phyloP scores from a whole-genome alignment of 1,284 basidiomycete genomes.

The Polyporus tsugae region DNA sequence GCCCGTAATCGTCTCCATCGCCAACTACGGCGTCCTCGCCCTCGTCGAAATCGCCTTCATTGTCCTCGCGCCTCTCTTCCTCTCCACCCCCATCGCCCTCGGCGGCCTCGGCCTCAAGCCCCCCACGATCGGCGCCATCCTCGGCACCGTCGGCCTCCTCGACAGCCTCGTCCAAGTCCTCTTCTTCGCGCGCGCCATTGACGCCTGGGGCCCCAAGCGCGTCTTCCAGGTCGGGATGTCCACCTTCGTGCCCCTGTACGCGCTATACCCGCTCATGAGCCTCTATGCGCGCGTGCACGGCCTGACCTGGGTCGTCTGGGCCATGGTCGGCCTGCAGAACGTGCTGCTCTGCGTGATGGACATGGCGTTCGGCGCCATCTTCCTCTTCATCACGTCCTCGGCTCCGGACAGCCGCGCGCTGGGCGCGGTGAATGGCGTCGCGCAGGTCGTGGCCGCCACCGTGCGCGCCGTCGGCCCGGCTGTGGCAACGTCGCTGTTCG shows the following conservation, averaged over 20 bases:
- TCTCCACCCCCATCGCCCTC: constrained; percentile 69
- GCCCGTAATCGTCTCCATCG: constrained; percentile 65
- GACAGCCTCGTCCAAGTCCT: constrained; percentile 68
- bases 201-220: constrained; percentile 61
- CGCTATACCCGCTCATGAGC: constrained; percentile 67
- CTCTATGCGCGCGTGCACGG: constrained; percentile 39
- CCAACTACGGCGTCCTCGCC: constrained; percentile 71
- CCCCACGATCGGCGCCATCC: constrained; percentile 62
- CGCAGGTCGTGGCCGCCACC: constrained; percentile 49
- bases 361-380: constrained; percentile 45
- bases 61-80: constrained; percentile 71
- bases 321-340: constrained; percentile 43
- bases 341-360: constrained; percentile 41
- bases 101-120: constrained; percentile 74
- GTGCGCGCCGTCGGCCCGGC: constrained; percentile 79
- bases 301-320: constrained; percentile 41
- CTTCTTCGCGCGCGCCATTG: constrained; percentile 65
- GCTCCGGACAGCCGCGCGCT: constrained; percentile 69
- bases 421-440: constrained; percentile 78
- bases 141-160: constrained; percentile 65
- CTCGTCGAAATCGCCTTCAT: constrained; percentile 71
- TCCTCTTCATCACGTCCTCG: constrained; percentile 61
- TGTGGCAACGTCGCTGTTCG: constrained; percentile 71
- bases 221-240: constrained; percentile 61
- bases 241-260: constrained; percentile 59